Evolutionary conservation across 345 rosid species (phyloP).

Genomic region (Lagerstroemia speciosa): DNA sequence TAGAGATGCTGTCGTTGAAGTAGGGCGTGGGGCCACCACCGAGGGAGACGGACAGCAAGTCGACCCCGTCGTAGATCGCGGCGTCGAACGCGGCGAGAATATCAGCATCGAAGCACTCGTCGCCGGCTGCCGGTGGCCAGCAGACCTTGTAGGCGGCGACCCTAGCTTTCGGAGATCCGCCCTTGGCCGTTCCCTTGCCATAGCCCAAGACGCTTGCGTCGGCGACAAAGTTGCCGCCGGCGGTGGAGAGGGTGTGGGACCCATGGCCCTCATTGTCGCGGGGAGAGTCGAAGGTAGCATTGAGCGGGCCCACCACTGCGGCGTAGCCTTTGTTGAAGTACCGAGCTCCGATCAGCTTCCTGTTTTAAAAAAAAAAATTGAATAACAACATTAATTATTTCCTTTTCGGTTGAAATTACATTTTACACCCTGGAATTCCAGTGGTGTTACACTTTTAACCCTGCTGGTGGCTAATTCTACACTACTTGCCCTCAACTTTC

Average conservation of each 20-base stretch:
- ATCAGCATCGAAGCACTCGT: conserved; percentile 68
- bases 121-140: conserved; percentile 37
- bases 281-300: conserved; percentile 42
- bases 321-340: conserved; percentile 47
- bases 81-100: conserved; percentile 57
- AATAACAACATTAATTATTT: not conserved
- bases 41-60: conserved; percentile 62
- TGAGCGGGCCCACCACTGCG: conserved; percentile 33
- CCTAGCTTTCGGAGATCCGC: conserved; percentile 75
- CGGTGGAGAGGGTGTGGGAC: conserved; percentile 83
- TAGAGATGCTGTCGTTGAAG: conserved; percentile 51
- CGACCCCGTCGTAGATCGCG: conserved; percentile 74
- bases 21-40: conserved; percentile 37
- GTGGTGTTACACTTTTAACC: not conserved
- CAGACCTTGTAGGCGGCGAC: conserved; percentile 90
- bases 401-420: not conserved
- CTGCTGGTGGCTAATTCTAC: too few relatives aligned
- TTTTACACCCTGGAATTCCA: not conserved
- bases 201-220: conserved; percentile 45
- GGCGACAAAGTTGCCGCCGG: conserved; percentile 52
- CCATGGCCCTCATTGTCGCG: conserved; percentile 84
- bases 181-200: conserved; percentile 63
- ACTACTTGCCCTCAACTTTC: not conserved
- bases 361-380: not conserved
- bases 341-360: conserved; percentile 72